Conservation (phyloP, 2,329 filamentous ascomycete genomes). For the Beauveria sp. region DNA sequence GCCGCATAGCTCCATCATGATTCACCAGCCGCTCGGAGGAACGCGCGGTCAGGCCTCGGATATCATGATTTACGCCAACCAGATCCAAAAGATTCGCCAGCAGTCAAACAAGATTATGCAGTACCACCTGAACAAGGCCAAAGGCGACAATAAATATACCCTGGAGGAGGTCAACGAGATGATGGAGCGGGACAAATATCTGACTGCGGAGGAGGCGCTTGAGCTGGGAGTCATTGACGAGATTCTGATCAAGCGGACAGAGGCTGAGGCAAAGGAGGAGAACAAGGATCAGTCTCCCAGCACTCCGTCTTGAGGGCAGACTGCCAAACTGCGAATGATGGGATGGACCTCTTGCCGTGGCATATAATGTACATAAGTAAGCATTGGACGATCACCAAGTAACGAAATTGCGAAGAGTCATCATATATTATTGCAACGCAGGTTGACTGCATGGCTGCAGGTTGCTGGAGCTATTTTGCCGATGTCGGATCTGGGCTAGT, state of each 20-base stretch:
- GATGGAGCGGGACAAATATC: constrained; percentile 95
- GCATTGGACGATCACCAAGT: background rate
- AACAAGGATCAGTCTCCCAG: constrained; percentile 15
- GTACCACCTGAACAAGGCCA: constrained; percentile 70
- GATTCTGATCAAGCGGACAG: constrained; percentile 62
- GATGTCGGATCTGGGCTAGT: background rate
- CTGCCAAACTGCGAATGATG: too few relatives aligned
- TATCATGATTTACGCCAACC: constrained; percentile 94
- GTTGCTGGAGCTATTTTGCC: background rate
- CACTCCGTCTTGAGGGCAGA: background rate
- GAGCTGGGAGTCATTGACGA: constrained; percentile 90
- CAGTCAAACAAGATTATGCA: constrained; percentile 89
- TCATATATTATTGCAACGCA: background rate
- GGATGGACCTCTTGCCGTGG: background rate
- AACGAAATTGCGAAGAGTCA: background rate
- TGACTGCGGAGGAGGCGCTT: constrained; percentile 80
- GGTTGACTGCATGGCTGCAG: background rate
- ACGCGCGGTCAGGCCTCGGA: constrained; percentile 63
- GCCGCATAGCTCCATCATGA: constrained; percentile 93
- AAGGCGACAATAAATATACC: constrained; percentile 67
- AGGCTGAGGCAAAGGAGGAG: constrained; percentile 27
- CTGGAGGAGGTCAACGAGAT: constrained; percentile 82
- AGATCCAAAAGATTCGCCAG: constrained; percentile 80
- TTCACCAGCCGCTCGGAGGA: constrained; percentile 85
- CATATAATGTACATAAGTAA: background rate